Evolutionary conservation across 1,284 basidiomycete genomes (phyloP), one percentile per base, ranked within the genome.

Genomic region (Malassezia pachydermatis): DNA sequence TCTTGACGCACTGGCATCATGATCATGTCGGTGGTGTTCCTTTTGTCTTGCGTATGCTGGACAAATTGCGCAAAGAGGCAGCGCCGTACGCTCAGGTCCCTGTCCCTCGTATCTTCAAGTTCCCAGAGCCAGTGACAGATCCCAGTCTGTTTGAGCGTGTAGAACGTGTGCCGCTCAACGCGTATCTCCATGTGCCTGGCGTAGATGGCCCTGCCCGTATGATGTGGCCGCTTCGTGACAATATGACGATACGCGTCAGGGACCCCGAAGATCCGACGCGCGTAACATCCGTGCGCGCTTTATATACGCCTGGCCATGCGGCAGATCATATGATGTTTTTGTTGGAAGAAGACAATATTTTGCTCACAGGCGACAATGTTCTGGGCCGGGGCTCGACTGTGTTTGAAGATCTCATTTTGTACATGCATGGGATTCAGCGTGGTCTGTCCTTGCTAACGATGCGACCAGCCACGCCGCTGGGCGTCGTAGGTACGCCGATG

Each of bases 221-320:
- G 50, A 5, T 64, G 51, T 23, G 32, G 54, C 23, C 49, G 53
- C 22, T 46, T 40, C n/a, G 45, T 40, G 28, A 48, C 24, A 19
- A 24, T 3, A 19, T 29, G 36, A 41, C 25, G 42, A 38, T 54
- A 13, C 11, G 24, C 3, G 46, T 48, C 16, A 33, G 19, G 22
- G 51, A 48, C 33, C 51, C 45, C 2, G 51, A 49, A 10, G 28
- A 48, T 16, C 1, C 25, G 80, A 84, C 62, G 66, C 58, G 17
- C 0, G 34, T 50, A 13, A 46, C 60, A 4, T 51, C 62, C 5
- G 44, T 73, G 13, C 76, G 77, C 22, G 80, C 92, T 14, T 60
- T 95, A 0, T 83, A 86, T 65, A 84, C 88, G 0, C 92, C 90
- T 0, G 92, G 90, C 0, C 92, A 96, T 67, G 95, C 90, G 0